Conservation (phyloP, 257 asterid genomes). For the Paraleonurus japonicus region DNA sequence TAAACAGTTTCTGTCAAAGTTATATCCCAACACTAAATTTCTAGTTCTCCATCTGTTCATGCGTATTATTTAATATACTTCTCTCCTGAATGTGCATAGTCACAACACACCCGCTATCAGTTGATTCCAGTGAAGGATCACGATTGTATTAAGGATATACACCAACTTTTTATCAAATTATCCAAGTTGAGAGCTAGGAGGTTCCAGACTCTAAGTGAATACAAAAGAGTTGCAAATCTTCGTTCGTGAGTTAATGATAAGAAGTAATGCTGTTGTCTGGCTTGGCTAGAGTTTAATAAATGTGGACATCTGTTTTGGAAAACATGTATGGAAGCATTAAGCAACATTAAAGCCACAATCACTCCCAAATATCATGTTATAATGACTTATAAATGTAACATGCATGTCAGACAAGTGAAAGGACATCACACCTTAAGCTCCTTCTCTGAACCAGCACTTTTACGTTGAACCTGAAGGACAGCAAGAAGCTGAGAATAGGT, state of each 20-base stretch:
- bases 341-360: conserved; percentile 7
- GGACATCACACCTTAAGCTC: conserved; percentile 45
- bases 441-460: conserved; percentile 53
- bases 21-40: not conserved
- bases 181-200: conserved; percentile 19
- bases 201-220: not conserved
- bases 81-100: not conserved
- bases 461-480: conserved; percentile 68
- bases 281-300: too few relatives aligned
- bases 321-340: conserved; percentile 1
- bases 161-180: conserved; percentile 1
- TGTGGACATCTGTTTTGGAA: not conserved
- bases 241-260: not conserved
- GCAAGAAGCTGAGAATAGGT: conserved; percentile 77
- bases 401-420: conserved; percentile 25
- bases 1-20: not conserved
- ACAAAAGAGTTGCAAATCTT: too few relatives aligned
- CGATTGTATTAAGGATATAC: not conserved
- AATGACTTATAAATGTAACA: not conserved
- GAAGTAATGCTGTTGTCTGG: not conserved
- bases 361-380: not conserved
- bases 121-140: conserved; percentile 8
- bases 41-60: not conserved
- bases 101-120: not conserved
- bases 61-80: not conserved